These are phyloP conservation scores for Epichloe amarillans DNA, from an alignment of 2,329 filamentous ascomycete genomes.

Conservation along the genomic window DNA sequence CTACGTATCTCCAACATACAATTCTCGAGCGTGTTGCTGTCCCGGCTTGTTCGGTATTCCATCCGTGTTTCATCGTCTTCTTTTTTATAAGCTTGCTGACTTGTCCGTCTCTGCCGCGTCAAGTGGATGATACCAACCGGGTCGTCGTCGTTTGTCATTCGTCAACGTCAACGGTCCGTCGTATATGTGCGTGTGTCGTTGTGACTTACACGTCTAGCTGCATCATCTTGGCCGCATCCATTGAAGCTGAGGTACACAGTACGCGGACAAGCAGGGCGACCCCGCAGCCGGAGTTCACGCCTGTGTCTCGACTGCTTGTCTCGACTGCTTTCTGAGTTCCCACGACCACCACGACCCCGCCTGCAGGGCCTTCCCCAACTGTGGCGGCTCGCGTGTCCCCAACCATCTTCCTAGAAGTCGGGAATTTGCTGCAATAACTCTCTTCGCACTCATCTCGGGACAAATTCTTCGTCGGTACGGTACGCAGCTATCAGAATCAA, in stretches of 20 bases:
- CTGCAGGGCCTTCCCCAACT: background rate
- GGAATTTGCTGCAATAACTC: background rate
- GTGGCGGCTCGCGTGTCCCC: slow-evolving; percentile 4
- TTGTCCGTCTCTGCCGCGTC: background rate
- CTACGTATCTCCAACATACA: background rate
- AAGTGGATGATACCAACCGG: background rate
- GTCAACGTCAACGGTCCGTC: background rate
- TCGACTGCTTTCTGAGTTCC: background rate
- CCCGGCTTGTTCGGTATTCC: slow-evolving; percentile 4
- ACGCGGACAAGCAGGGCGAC: background rate
- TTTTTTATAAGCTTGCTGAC: background rate
- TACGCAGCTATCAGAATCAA: background rate
- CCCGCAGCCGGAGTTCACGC: slow-evolving; percentile 1
- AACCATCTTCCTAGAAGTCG: background rate
- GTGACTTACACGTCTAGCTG: background rate
- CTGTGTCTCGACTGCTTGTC: background rate
- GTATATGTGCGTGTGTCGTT: background rate
- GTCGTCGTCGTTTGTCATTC: background rate
- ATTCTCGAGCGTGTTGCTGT: background rate
- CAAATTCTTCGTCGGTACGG: background rate
- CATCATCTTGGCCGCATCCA: too few relatives aligned
- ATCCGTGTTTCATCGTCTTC: background rate
- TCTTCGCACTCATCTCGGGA: background rate
- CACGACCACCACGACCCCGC: slow-evolving; percentile 3
- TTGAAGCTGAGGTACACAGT: background rate